phyloP scores from a whole-genome alignment of 768 basidiomycete genomes.

The Podaxis sp. region DNA sequence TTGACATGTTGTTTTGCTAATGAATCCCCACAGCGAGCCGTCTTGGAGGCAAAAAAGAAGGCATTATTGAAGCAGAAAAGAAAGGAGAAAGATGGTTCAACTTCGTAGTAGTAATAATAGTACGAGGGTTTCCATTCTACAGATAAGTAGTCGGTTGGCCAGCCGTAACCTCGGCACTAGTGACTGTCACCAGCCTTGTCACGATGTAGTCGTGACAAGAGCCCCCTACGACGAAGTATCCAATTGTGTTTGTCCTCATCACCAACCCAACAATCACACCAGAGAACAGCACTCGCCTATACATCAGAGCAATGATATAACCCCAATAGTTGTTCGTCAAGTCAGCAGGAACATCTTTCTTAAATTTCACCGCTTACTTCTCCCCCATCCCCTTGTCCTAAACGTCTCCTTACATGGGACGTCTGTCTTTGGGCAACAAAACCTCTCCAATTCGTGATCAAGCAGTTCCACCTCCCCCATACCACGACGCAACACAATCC shows the following conservation, averaged over 20 bases:
- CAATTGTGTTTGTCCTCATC: background rate
- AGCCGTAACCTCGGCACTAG: background rate
- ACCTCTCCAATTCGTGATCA: constrained; percentile 2
- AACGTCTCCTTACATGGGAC: constrained; percentile 6
- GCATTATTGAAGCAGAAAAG: constrained; percentile 45
- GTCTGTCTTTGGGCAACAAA: background rate
- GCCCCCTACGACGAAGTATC: background rate
- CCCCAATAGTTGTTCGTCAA: background rate
- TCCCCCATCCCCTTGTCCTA: background rate
- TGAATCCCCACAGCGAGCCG: constrained; percentile 45
- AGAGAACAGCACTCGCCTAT: background rate
- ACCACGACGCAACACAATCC: constrained; percentile 19
- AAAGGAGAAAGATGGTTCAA: constrained; percentile 39
- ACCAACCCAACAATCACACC: background rate
- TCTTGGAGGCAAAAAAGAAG: constrained; percentile 57
- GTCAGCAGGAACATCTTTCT: background rate
- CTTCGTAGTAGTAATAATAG: background rate
- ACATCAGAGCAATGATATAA: constrained; percentile 14
- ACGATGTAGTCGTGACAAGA: constrained; percentile 4
- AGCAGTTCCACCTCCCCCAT: constrained; percentile 17
- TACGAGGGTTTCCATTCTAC: too few relatives aligned
- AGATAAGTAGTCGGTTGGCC: too few relatives aligned
- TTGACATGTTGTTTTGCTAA: background rate
- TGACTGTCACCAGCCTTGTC: background rate
- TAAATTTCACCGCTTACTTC: background rate